Base-by-base conservation (phyloP, 768 basidiomycete genomes). In the Tricholoma saponaceum region DNA sequence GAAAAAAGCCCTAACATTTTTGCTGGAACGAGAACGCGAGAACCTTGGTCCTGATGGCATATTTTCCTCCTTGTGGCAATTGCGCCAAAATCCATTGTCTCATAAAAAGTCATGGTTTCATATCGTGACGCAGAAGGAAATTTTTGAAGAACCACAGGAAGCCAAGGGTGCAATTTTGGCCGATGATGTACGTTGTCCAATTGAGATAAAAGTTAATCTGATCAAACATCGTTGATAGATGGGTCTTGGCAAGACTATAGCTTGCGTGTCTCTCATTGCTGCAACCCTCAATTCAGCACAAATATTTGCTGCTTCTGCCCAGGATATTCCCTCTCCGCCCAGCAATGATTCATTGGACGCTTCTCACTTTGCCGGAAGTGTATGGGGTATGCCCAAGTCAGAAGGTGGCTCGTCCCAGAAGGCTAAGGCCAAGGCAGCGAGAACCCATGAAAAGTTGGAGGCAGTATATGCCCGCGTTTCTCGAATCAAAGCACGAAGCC, bases 181-280 rank as follows among this genome's bases (percentile, higher is more conserved):
- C 8, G 97, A 99, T 74, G 97, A 99, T 78, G 95, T 98, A 75
- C 66, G 90, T 54, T 51, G 61, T 61, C 41, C 26, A 43, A 9
- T 57, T 57, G 20, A 25, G 55, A 32, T 32, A 1, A 32, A n/a
- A 8, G 55, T 20, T 23, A 14, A 20, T 51, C 13, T 37, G 30
- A 47, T 43, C 43, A 64, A 59, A 62, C 39, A 14, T 22, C 33
- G 58, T 53, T 32, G 58, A 58, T 64, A 97, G 95, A 98, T 97
- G 95, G 96, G 96, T 63, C 83, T 99, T 26, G 96, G 96, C 16
- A 98, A 98, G 74, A 98, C 96, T 0, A 94, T 98, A 53, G 92
- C 94, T 28, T 92, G 95, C 60, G 91, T 98, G 23, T 91, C 96
- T 14, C 80, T 99, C 51, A 89, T 99, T 52, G 95, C 93, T 10